phyloP scores from a whole-genome alignment of 1,284 basidiomycete genomes.

The Dichomitus squalens region DNA sequence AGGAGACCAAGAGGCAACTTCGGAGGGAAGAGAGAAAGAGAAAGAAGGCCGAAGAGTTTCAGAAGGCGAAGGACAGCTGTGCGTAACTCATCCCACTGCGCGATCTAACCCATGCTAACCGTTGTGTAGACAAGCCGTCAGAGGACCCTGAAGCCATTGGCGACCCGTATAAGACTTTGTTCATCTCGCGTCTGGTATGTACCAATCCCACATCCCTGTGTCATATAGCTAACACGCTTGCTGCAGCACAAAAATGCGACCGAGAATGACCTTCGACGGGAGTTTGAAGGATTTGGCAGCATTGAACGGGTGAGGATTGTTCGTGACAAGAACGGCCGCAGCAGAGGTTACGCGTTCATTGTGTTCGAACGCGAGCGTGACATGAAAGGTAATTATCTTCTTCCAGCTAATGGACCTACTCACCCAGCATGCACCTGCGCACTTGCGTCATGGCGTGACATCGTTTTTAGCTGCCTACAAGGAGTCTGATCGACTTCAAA shows the following conservation, averaged over 20 bases:
- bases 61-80: constrained; percentile 84
- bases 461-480: constrained; percentile 88
- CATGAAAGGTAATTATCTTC: constrained; percentile 84
- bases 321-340: constrained; percentile 84
- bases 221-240: constrained; percentile 24
- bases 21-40: constrained; percentile 81
- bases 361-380: constrained; percentile 98
- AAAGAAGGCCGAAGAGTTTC: constrained; percentile 79
- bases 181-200: constrained; percentile 88
- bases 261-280: constrained; percentile 88
- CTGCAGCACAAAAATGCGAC: constrained; percentile 83
- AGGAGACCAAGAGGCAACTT: constrained; percentile 79
- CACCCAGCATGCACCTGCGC: constrained; percentile 26
- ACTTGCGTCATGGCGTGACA: constrained; percentile 25
- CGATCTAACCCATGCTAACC: constrained; percentile 1
- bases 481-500: constrained; percentile 96
- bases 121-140: constrained; percentile 77
- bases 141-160: constrained; percentile 93
- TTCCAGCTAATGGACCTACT: constrained; percentile 12
- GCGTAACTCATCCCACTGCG: constrained; percentile 34
- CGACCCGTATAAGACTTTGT: constrained; percentile 98
- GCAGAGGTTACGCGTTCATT: constrained; percentile 94
- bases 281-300: constrained; percentile 94
- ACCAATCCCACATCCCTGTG: not conserved
- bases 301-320: constrained; percentile 94